Conservation (phyloP, 139 green algal species). For the Tetraselmis striata region DNA sequence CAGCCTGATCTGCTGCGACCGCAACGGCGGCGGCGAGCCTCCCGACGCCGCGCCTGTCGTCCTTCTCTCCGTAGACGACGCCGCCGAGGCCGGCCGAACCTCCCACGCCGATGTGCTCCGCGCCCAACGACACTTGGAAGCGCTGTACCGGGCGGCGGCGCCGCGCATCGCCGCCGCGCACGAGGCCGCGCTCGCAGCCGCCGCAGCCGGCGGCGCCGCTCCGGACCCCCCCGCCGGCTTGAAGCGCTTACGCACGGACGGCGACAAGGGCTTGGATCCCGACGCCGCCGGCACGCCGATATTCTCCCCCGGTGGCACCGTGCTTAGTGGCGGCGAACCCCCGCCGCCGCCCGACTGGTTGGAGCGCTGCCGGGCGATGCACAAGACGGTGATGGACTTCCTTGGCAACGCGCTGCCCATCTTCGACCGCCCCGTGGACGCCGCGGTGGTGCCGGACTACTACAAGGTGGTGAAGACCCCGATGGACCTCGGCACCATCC, state of each 20-base stretch:
- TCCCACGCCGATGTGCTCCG: not conserved
- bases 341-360: not conserved
- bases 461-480: constrained; percentile 60
- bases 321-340: not conserved
- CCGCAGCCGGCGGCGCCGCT: not conserved
- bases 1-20: not conserved
- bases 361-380: not conserved
- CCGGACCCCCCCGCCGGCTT: not conserved
- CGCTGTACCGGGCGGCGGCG: not conserved
- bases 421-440: not conserved
- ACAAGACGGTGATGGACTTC: not conserved
- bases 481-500: constrained; percentile 64
- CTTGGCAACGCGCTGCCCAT: not conserved
- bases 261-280: not conserved
- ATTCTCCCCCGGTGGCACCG: not conserved
- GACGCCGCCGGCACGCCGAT: not conserved
- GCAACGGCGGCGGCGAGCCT: not conserved
- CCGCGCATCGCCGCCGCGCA: not conserved
- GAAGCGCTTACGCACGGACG: not conserved
- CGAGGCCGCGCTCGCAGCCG: not conserved
- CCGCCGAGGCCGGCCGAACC: not conserved
- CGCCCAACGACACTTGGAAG: not conserved
- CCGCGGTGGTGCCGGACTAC: constrained; percentile 41
- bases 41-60: not conserved
- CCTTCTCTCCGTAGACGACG: not conserved